A percentile compares a stretch with the other conserved stretches of the same genome.
phyloP scores from a whole-genome alignment of 768 basidiomycete species.

The Lactarius vividus region DNA sequence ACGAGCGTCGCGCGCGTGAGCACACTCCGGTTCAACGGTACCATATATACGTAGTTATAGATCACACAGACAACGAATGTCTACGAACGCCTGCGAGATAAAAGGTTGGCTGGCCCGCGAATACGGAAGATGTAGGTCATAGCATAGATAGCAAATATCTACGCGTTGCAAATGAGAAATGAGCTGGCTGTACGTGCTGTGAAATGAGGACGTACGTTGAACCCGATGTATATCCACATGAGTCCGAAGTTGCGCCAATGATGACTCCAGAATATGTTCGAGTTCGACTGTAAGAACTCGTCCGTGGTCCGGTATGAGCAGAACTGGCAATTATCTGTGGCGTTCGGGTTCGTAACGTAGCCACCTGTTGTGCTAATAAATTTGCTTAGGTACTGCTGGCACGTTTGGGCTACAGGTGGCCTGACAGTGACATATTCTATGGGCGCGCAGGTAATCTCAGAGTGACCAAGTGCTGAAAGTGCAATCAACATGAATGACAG shows the following conservation, averaged over 20 bases:
- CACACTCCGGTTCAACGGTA: no score
- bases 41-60: not conserved
- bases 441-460: constrained; percentile 50
- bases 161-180: constrained; percentile 2
- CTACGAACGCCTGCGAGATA: constrained; percentile 9
- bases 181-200: not conserved
- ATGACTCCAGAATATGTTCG: constrained; percentile 59
- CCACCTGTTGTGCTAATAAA: constrained; percentile 46
- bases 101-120: constrained; percentile 27
- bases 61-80: not conserved
- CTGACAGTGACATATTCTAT: constrained; percentile 57
- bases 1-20: no score
- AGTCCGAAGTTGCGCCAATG: constrained; percentile 50
- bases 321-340: constrained; percentile 43
- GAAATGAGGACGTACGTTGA: constrained; percentile 41
- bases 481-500: not conserved
- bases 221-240: constrained; percentile 41
- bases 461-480: constrained; percentile 48
- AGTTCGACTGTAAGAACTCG: constrained; percentile 49
- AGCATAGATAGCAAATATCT: constrained; percentile 47
- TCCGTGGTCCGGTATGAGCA: constrained; percentile 60
- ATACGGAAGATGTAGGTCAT: constrained; percentile 61
- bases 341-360: constrained; percentile 44
- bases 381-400: constrained; percentile 43
- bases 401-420: constrained; percentile 47